Percentiles rank a stretch among this genome's conserved stretches.
Conservation (phyloP, 768 basidiomycete species). For the Dentipellis fragilis region DNA sequence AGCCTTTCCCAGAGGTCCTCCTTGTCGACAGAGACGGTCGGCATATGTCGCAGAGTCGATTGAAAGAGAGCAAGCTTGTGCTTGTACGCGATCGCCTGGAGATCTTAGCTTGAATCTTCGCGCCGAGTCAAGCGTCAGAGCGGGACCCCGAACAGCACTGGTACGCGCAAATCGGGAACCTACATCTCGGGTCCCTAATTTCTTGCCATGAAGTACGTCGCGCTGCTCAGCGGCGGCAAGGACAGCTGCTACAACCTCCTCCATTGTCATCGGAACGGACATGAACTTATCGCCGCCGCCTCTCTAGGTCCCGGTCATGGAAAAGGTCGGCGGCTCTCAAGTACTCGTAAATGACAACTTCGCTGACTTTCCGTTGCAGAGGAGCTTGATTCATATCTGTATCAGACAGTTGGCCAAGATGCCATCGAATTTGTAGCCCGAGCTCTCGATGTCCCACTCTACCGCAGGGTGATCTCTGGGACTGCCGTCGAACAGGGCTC, state of each 20-base stretch:
- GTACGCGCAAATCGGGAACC: not conserved
- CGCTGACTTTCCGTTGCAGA: constrained; percentile 40
- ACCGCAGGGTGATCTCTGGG: constrained; percentile 73
- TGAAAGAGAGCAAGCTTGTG: not conserved
- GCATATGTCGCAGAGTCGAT: constrained; percentile 43
- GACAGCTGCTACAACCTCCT: constrained; percentile 94
- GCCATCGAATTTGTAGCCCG: constrained; percentile 79
- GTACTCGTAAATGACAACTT: constrained; percentile 10
- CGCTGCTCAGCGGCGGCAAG: constrained; percentile 92
- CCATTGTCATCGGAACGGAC: constrained; percentile 80
- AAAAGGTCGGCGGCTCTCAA: constrained; percentile 50
- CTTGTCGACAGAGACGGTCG: constrained; percentile 93
- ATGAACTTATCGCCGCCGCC: constrained; percentile 81
- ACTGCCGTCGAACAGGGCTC: constrained; percentile 68
- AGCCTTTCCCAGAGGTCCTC: constrained; percentile 86
- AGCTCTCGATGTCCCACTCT: constrained; percentile 81
- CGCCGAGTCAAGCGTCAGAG: not conserved
- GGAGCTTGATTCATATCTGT: constrained; percentile 96
- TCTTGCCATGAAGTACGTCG: constrained; percentile 77
- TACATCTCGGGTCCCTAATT: not conserved
- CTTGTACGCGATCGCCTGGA: not conserved
- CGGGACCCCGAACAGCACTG: not conserved
- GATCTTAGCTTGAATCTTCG: not conserved
- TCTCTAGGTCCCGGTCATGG: constrained; percentile 77
- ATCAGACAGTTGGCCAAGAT: constrained; percentile 98